Base-by-base conservation (phyloP, 139 green algal genomes). In the Chlamydomonas sphaeroides region DNA sequence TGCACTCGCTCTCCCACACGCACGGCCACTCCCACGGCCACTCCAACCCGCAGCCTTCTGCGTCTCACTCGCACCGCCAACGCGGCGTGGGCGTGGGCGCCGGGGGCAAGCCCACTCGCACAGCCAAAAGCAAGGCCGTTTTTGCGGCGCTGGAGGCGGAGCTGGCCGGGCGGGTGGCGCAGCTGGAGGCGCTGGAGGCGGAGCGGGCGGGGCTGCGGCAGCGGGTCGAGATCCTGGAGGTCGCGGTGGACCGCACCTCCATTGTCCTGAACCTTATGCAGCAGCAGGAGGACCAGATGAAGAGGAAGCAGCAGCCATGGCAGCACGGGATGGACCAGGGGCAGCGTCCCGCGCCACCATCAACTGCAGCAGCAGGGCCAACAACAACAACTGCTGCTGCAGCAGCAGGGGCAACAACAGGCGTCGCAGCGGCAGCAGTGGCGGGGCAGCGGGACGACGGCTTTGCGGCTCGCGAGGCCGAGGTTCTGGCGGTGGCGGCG, bases 81-180 rank as follows among this genome's bases (percentile, higher is more conserved):
- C 23, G 56, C 28, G 51, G 33, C 38, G 51, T 10, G 14, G 71
- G 71, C 32, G 32, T 68, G 11, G 57, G 33, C 51, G 65, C 65
- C 26, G 28, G 5, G 30, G 77, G 65, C 28, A 28, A 33, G 65
- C 77, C 61, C 17, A 84, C 77, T 5, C 65, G 77, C 65, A 74
- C 39, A 35, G 65, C 77, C 0, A 35, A 48, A 25, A 5, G 45
- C 62, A 76, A 75, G 63, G 77, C 65, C 14, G 33, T 75, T 15
- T 84, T 82, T 8, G n/a, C 59, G 18, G 75, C 62, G 6, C 62
- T 82, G 75, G 75, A 82, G 75, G 75, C 75, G 25, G 65, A 84
- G 65, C 48, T 84, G 45, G 65, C 45, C 7, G 65, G 49, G 30
- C 75, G 68, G 77, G 11, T 75, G n/a, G 10, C 8, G 6, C 23